Evolutionary conservation across 2,329 filamentous ascomycete species (phyloP).

Genomic region (Plectosphaerella plurivora): DNA sequence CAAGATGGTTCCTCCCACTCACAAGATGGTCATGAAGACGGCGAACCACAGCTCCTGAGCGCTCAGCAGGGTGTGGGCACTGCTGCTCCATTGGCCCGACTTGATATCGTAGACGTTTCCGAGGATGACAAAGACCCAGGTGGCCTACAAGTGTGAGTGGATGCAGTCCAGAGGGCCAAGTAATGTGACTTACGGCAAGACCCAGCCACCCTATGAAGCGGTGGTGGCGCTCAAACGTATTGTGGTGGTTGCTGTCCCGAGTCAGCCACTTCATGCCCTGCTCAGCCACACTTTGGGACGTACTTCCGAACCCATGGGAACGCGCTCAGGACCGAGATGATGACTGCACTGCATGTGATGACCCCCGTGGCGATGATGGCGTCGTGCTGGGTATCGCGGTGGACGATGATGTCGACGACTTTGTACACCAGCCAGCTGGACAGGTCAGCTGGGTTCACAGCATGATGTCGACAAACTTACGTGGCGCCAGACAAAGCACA

Average conservation of each 20-base stretch:
- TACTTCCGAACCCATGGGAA: constrained; percentile 37
- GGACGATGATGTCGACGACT: constrained; percentile 28
- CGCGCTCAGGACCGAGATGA: constrained; percentile 32
- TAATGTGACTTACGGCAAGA: constrained; percentile 22
- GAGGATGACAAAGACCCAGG: constrained; percentile 32
- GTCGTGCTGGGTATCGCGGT: constrained; percentile 24
- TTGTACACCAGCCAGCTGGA: constrained; percentile 32
- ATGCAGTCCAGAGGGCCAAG: not conserved
- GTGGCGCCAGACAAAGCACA: constrained; percentile 32
- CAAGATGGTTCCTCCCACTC: constrained; percentile 5
- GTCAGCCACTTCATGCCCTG: not conserved
- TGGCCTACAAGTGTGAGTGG: constrained; percentile 18
- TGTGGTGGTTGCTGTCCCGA: constrained; percentile 28
- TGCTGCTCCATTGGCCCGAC: constrained; percentile 23
- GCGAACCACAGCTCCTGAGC: constrained; percentile 35
- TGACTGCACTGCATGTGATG: constrained; percentile 29
- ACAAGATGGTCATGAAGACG: constrained; percentile 35
- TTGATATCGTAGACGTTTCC: constrained; percentile 32
- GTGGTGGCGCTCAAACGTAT: constrained; percentile 34
- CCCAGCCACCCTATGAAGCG: constrained; percentile 37
- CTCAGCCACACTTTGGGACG: constrained; percentile 11
- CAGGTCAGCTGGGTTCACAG: not conserved
- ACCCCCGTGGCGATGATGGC: constrained; percentile 31
- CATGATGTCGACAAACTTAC: constrained; percentile 15
- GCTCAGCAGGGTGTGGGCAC: constrained; percentile 27